Percentiles rank a stretch among this genome's conserved stretches.
Evolutionary conservation across 2,329 filamentous ascomycete species (phyloP).

Genomic region (Colletotrichum orchidophilum): DNA sequence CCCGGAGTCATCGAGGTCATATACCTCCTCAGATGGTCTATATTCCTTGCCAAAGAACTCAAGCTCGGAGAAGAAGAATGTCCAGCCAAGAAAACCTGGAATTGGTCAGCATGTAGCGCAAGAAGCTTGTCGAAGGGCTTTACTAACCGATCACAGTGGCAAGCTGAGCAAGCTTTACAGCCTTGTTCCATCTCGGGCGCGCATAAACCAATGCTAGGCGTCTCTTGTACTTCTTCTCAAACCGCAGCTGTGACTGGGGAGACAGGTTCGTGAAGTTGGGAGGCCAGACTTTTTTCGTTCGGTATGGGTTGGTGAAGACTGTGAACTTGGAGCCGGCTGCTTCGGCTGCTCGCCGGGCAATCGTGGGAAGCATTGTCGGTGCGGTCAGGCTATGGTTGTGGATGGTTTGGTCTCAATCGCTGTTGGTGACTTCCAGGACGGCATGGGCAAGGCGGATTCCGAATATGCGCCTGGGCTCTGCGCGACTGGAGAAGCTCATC

Average conservation of each 20-base stretch:
- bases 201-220: slow-evolving; percentile 70
- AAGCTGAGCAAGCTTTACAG: slow-evolving; percentile 71
- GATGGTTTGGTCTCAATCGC: not conserved
- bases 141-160: slow-evolving; percentile 64
- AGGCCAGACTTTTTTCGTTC: slow-evolving; percentile 79
- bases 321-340: slow-evolving; percentile 37
- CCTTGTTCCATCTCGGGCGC: slow-evolving; percentile 72
- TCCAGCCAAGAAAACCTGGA: slow-evolving; percentile 48
- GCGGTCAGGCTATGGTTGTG: not conserved
- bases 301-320: slow-evolving; percentile 66
- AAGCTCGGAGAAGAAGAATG: slow-evolving; percentile 54
- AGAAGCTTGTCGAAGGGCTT: not conserved
- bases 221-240: slow-evolving; percentile 82
- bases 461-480: not conserved
- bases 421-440: not conserved
- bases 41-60: slow-evolving; percentile 55
- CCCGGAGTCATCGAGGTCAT: not conserved
- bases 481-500: slow-evolving; percentile 6
- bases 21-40: slow-evolving; percentile 53
- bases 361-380: slow-evolving; percentile 46
- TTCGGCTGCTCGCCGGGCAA: slow-evolving; percentile 40
- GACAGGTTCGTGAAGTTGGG: slow-evolving; percentile 78
- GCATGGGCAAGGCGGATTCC: not conserved
- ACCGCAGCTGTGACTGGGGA: slow-evolving; percentile 77
- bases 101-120: slow-evolving; percentile 26